Percentiles rank a stretch among this genome's conserved stretches.
Conservation (phyloP, 2,329 filamentous ascomycete genomes). For the Penicillium sp. region DNA sequence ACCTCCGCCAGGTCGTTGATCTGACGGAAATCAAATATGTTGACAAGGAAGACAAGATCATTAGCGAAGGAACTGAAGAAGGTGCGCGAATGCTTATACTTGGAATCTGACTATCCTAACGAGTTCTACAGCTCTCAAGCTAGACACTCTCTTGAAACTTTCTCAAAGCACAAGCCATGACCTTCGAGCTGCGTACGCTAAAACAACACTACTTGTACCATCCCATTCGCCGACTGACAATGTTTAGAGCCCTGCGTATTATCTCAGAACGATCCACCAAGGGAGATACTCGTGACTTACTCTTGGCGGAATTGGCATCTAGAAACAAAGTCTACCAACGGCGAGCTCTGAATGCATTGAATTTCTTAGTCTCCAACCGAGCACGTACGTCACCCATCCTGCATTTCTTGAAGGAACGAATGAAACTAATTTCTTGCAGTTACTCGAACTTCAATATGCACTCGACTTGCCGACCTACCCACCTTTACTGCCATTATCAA, state of each 20-base stretch:
- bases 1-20: conserved; percentile 40
- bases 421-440: conserved; percentile 28
- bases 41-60: conserved; percentile 68
- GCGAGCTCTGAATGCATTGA: conserved; percentile 45
- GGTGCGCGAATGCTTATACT: conserved; percentile 32
- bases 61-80: conserved; percentile 73
- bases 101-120: conserved; percentile 17
- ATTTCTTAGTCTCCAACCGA: conserved; percentile 44
- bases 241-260: conserved; percentile 51
- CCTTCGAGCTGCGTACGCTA: conserved; percentile 66
- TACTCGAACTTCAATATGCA: conserved; percentile 36
- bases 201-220: conserved; percentile 20
- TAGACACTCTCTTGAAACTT: conserved; percentile 66
- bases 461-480: conserved; percentile 34
- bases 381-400: conserved; percentile 31
- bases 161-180: conserved; percentile 69
- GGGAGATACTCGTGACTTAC: conserved; percentile 39
- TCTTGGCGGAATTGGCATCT: conserved; percentile 45
- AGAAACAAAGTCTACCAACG: conserved; percentile 38
- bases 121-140: conserved; percentile 52
- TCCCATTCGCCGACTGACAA: conserved; percentile 51
- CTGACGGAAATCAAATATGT: conserved; percentile 61
- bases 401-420: background rate
- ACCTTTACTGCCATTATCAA: conserved; percentile 43
- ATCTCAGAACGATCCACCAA: conserved; percentile 47